Evolutionary conservation across 352 stramenopile genomes (phyloP), one percentile per base, ranked within the genome.

Genomic region (Lagenidium giganteum): DNA sequence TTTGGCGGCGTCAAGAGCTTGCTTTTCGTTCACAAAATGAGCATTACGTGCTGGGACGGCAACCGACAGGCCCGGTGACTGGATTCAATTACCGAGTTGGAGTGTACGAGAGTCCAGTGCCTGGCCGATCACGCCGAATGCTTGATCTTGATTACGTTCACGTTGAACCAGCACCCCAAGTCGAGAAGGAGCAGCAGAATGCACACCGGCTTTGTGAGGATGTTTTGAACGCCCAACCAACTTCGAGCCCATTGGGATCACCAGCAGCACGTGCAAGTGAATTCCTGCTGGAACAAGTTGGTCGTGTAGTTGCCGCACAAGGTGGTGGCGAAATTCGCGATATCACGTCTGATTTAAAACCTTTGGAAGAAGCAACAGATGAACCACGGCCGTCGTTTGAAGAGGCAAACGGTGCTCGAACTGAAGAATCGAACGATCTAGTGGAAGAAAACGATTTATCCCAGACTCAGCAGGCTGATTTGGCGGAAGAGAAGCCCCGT

Each of bases 271-370:
- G n/a, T n/a, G n/a, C n/a, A n/a, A 64, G 58, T 22, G 70, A 69
- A 16, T 60, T 64, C 26, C 46, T 92, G 14, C 52, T 93, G 4
- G 65, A 87, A 37, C 58, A 69, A 31, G 82, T 93, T 22, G 79
- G 82, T 18, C 69, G 77, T 16, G 67, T 88, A 1, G 66, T 93
- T 2, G 82, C 82, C 0, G 65, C 79, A 31, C 71, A 93, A 44
- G 55, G 75, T 26, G 77, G 77, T 11, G 79, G 79, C n/a, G 79
- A 91, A 41, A 91, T 91, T 44, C 67, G 61, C 42, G 79, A 91
- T 30, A 91, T 91, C 47, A 91, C 79, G 36, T 13, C 25, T 27
- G 24, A 43, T 7, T 29, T 30, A 11, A 21, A 43, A 29, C 36
- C 8, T 17, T 21, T 16, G 20, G 16, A 8, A 7, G 36, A 43